Conservation (phyloP, 768 basidiomycete species). For the Gymnopilus junonius region DNA sequence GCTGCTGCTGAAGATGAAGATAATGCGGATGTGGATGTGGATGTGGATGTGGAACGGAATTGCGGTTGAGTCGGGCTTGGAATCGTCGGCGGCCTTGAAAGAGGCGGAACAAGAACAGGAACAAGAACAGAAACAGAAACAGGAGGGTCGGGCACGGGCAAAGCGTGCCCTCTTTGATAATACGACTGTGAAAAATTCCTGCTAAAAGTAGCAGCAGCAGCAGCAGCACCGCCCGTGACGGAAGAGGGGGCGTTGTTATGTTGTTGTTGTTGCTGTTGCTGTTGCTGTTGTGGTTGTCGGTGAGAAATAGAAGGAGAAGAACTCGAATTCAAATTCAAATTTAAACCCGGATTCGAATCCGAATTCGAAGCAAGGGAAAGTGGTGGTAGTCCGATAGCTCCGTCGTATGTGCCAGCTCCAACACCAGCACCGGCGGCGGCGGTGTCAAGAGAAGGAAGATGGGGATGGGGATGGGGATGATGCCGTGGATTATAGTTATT, state of each 20-base stretch:
- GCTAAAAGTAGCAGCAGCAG: not conserved
- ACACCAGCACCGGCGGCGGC: not conserved
- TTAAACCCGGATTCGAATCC: too few relatives aligned
- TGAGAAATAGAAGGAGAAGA: not conserved
- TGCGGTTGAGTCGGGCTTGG: too few relatives aligned
- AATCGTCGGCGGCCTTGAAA: too few relatives aligned
- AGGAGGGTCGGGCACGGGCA: too few relatives aligned
- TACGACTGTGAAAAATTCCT: not conserved
- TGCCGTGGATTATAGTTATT: not conserved
- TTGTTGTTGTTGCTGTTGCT: too few relatives aligned
- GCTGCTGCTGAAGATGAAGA: too few relatives aligned
- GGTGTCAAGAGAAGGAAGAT: not conserved
- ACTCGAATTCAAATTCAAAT: too few relatives aligned
- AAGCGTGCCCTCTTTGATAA: not conserved
- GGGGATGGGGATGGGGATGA: not conserved
- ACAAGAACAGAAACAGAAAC: not conserved
- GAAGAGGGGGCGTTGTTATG: too few relatives aligned
- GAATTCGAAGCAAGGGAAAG: not conserved
- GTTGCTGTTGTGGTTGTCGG: not conserved
- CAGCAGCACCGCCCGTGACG: too few relatives aligned
- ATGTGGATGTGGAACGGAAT: too few relatives aligned
- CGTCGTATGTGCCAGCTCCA: not conserved
- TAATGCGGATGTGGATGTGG: too few relatives aligned
- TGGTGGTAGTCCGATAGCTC: not conserved
- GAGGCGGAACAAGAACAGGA: too few relatives aligned